These are phyloP conservation scores for Suaeda aralocaspica DNA, from an alignment of 148 eudicot species.

Conservation along the genomic window DNA sequence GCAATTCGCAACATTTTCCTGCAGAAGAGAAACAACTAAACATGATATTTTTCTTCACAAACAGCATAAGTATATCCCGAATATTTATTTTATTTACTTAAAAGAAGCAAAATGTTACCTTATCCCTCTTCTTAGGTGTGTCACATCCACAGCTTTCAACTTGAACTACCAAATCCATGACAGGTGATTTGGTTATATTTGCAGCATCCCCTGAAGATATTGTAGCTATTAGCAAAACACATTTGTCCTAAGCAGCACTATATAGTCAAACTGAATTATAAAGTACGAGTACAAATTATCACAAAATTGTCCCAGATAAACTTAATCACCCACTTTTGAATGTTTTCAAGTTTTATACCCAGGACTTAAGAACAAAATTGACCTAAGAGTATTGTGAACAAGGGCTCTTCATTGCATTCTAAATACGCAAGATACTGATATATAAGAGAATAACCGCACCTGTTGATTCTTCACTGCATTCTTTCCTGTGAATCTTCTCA, in stretches of 20 bases:
- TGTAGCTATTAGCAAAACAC: neutral
- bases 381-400: neutral
- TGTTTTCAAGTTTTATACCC: neutral
- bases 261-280: no score
- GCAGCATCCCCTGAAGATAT: slow-evolving; percentile 17
- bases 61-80: neutral
- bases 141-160: slow-evolving; percentile 21
- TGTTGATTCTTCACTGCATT: slow-evolving; percentile 16
- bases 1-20: slow-evolving; percentile 32
- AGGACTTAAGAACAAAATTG: neutral
- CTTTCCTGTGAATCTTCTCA: slow-evolving; percentile 15
- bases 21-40: neutral
- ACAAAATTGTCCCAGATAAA: neutral
- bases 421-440: slow-evolving; percentile 1
- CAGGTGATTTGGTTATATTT: slow-evolving; percentile 23
- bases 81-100: neutral
- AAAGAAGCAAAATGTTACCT: slow-evolving; percentile 30
- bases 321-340: neutral
- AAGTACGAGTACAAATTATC: neutral
- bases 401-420: neutral
- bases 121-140: slow-evolving; percentile 21
- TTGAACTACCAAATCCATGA: slow-evolving; percentile 6
- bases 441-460: slow-evolving; percentile 14
- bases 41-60: neutral
- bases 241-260: no score